A percentile compares a stretch with the other conserved stretches of the same genome.
phyloP scores from a whole-genome alignment of 257 asterid genomes.

The Solanum sitiens region DNA sequence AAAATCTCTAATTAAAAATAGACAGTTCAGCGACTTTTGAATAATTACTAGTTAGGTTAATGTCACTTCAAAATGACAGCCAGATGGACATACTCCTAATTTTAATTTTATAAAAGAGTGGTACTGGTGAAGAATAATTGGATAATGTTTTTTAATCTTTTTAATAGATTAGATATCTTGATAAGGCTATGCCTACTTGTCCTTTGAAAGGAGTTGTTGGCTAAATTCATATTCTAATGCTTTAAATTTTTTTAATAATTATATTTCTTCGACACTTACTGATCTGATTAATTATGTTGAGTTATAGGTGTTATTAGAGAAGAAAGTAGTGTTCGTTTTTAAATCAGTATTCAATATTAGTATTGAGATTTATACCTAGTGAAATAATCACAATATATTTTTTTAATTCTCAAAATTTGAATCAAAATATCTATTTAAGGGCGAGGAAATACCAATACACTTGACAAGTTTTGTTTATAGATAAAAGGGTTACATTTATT shows the following conservation, averaged over 20 bases:
- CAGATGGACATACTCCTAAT: background rate
- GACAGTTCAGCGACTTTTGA: background rate
- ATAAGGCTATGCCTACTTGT: background rate
- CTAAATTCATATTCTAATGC: background rate
- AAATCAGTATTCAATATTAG: too few species aligned
- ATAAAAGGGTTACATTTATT: background rate
- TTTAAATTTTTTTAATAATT: background rate
- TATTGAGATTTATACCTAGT: too few species aligned
- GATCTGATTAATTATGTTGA: background rate
- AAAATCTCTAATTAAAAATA: background rate
- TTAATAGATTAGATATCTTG: background rate
- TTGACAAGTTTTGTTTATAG: too few species aligned
- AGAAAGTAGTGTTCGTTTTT: background rate
- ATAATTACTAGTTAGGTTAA: background rate
- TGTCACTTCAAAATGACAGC: background rate
- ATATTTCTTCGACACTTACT: background rate
- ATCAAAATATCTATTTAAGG: background rate
- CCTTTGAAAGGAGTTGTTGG: background rate
- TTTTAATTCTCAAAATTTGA: background rate
- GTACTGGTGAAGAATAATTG: background rate
- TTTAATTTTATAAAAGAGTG: background rate
- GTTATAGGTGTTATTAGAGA: background rate
- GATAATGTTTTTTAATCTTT: background rate
- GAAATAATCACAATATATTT: too few species aligned
- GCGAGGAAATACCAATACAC: fast-evolving